Evolutionary conservation across 371 early-diverging fungal genomes (phyloP).

Genomic region (Syncephalastrum racemosum): DNA sequence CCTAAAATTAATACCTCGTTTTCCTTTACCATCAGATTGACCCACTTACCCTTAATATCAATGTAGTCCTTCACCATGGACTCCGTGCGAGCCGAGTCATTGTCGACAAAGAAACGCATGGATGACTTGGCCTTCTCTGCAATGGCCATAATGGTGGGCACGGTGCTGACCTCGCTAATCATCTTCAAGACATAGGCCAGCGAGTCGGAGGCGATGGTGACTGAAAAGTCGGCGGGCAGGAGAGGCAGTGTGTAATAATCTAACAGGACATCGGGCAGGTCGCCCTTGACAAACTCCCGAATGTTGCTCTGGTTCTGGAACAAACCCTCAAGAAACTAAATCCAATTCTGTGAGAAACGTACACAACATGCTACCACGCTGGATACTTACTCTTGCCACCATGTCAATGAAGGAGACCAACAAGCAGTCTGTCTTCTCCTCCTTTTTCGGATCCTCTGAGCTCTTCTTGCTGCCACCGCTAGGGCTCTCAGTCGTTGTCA

Average conservation of each 20-base stretch:
- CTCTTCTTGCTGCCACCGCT: neutral
- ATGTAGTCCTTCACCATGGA: conserved; percentile 49
- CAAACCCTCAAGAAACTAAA: conserved; percentile 81
- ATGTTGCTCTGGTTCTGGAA: conserved; percentile 78
- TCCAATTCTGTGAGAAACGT: neutral
- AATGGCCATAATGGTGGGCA: conserved; percentile 48
- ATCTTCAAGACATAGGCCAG: conserved; percentile 73
- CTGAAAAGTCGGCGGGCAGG: conserved; percentile 76
- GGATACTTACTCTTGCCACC: conserved; percentile 34
- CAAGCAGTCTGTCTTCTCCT: conserved; percentile 56
- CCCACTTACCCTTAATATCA: conserved; percentile 40
- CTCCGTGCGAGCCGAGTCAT: conserved; percentile 25
- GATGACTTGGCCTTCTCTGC: conserved; percentile 53
- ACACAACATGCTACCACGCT: neutral
- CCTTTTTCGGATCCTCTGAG: conserved; percentile 36
- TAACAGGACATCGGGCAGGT: conserved; percentile 68
- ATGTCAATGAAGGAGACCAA: conserved; percentile 40
- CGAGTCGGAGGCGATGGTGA: conserved; percentile 65
- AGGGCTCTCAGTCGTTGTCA: conserved; percentile 4
- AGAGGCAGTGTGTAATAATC: conserved; percentile 65
- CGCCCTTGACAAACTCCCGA: conserved; percentile 70
- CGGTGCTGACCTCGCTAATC: conserved; percentile 66
- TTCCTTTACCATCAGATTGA: neutral
- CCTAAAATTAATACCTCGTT: neutral
- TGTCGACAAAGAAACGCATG: conserved; percentile 37